These are phyloP conservation scores for Diaporthe longicolla DNA, from an alignment of 2,329 filamentous ascomycete species.

Conservation along the genomic window DNA sequence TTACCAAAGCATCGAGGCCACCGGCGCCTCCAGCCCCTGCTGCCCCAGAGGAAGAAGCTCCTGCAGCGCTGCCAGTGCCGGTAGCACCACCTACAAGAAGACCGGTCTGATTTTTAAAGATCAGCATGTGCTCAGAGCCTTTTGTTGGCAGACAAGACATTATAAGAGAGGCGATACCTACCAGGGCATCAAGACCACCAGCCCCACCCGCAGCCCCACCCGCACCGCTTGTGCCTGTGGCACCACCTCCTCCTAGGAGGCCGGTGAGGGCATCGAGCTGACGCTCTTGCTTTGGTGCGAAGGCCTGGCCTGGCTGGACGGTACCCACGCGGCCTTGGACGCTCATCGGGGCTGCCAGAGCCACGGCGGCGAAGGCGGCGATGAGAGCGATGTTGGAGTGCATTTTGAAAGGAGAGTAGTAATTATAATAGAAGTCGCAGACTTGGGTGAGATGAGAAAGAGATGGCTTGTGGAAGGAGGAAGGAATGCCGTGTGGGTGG, in stretches of 20 bases:
- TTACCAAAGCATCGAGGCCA: not conserved
- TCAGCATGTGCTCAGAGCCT: not conserved
- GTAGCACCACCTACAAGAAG: slow-evolving; percentile 12
- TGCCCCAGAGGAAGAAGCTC: not conserved
- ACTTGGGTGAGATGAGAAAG: not conserved
- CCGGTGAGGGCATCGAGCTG: slow-evolving; percentile 2
- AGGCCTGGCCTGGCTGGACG: not conserved
- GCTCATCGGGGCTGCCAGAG: slow-evolving; percentile 11
- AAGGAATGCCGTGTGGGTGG: too few relatives aligned
- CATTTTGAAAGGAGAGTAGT: not conserved
- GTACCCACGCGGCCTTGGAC: not conserved
- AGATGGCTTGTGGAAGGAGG: too few relatives aligned
- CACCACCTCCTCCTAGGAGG: not conserved
- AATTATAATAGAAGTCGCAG: not conserved
- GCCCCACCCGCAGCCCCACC: not conserved
- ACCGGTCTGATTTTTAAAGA: not conserved
- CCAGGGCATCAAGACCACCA: slow-evolving; percentile 11
- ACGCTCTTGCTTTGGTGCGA: not conserved
- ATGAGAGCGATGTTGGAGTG: slow-evolving; percentile 15
- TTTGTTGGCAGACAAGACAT: not conserved
- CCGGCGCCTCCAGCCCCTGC: not conserved
- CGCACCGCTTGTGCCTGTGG: not conserved
- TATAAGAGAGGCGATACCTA: not conserved
- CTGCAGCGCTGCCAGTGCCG: slow-evolving; percentile 1
- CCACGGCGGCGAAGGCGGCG: slow-evolving; percentile 1